Conservation (phyloP, 1,284 basidiomycete genomes). For the Phellinidium pouzarii region DNA sequence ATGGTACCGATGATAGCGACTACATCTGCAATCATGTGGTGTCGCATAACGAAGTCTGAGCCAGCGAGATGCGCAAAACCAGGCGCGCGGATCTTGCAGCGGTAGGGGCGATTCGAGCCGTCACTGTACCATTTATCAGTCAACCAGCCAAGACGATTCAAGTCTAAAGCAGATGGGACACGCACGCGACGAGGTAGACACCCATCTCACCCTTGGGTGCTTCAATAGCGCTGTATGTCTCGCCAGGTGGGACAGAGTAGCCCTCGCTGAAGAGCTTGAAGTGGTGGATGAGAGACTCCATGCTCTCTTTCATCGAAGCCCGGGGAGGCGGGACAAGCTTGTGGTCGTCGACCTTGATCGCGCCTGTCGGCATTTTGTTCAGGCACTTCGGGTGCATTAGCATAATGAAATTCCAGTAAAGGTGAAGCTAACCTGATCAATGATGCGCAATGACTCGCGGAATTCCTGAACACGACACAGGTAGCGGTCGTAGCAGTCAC, state of each 20-base stretch:
- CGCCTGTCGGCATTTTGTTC: conserved; percentile 96
- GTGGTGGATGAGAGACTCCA: conserved; percentile 97
- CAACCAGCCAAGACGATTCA: too few species aligned
- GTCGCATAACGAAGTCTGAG: conserved; percentile 92
- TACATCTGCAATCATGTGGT: conserved; percentile 87
- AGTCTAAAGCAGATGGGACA: conserved; percentile 19
- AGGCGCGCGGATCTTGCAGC: conserved; percentile 91
- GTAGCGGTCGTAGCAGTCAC: conserved; percentile 96
- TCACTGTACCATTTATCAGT: conserved; percentile 53
- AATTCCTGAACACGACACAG: conserved; percentile 98
- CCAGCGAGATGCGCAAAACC: conserved; percentile 92
- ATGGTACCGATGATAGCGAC: conserved; percentile 94
- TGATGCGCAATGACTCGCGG: conserved; percentile 89
- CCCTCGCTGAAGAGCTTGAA: conserved; percentile 99
- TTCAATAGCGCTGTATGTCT: conserved; percentile 97
- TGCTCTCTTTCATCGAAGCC: conserved; percentile 98
- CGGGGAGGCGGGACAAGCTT: conserved; percentile 97
- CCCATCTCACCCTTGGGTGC: conserved; percentile 99
- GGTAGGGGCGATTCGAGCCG: conserved; percentile 87
- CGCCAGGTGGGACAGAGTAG: conserved; percentile 94
- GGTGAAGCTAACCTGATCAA: conserved; percentile 53
- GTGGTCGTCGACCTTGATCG: conserved; percentile 94
- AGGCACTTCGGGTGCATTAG: conserved; percentile 53
- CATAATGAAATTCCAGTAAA: neutral
- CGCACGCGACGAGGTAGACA: conserved; percentile 87